Evolutionary conservation across 805 yeast species (phyloP), one percentile per base, ranked within the genome.

Genomic region (Yamadazyma paraphyllophila): DNA sequence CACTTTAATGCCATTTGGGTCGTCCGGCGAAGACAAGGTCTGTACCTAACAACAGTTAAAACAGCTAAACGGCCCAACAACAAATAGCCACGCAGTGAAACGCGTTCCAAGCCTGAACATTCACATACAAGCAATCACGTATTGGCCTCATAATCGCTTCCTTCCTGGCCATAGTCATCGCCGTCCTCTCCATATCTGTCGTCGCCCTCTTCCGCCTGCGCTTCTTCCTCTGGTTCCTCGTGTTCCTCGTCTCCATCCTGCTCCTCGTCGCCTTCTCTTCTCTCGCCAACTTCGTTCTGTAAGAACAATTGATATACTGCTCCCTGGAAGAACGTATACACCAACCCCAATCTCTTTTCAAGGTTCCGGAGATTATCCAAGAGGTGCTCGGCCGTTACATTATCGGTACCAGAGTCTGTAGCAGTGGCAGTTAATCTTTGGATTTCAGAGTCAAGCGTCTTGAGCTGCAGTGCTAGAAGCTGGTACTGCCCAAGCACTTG

Each of bases 231-330:
- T 9, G 7, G 26, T 14, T 27, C 34, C 10, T 39, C 41, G 7
- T 17, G 15, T 14, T 39, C 41, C 14, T 29, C 41, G 12, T 13
- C 15, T 5, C 3, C 35, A 2, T 12, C 12, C 30, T 31, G 31
- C 13, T 17, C 30, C 20, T 5, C 32, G 10, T 40, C 37, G 6
- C 33, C 32, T 13, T 15, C 32, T 14, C 15, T 14, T 25, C 10
- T 34, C 32, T 15, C 41, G 6, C 15, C 37, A 36, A 48, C 57
- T 49, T 71, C 79, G 50, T 74, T 74, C 53, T 81, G 83, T 33
- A 81, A 58, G 45, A 81, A 77, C 42, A 84, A 65, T 13, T 83
- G 77, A 57, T 85, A 85, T 3, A 85, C 88, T 3, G 89, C 84
- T 4, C 86, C 83, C 52, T 83, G 81, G 62, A 85, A 75, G 36